Evolutionary conservation across 1,139 yeast species (phyloP).

Genomic region (Saccharomyces hybrid): DNA sequence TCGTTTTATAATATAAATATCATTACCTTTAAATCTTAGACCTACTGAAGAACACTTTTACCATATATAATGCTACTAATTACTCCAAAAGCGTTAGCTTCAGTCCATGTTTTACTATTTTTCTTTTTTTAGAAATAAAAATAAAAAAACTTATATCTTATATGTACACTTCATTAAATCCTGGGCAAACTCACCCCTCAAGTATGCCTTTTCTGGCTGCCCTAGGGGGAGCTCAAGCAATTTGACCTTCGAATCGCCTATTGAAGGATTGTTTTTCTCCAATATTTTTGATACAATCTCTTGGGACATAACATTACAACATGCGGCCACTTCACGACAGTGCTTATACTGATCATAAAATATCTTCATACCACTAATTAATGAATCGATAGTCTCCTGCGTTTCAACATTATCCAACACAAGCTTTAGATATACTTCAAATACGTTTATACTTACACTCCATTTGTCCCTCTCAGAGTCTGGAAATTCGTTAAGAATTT

Average conservation of each 20-base stretch:
- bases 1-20: background rate
- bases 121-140: background rate
- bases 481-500: conserved; percentile 43
- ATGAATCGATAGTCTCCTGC: conserved; percentile 27
- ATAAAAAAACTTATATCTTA: background rate
- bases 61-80: background rate
- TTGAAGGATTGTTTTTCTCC: background rate
- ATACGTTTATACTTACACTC: conserved; percentile 53
- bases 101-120: background rate
- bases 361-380: conserved; percentile 42
- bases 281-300: conserved; percentile 9
- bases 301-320: conserved; percentile 27
- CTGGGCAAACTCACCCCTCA: conserved; percentile 6
- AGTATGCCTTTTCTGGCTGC: conserved; percentile 19
- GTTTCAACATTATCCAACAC: conserved; percentile 17
- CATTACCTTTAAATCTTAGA: background rate
- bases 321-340: conserved; percentile 18
- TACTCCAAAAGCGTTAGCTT: background rate
- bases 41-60: background rate
- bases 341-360: conserved; percentile 17
- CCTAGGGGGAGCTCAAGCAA: conserved; percentile 21
- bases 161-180: background rate
- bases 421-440: conserved; percentile 37
- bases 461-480: conserved; percentile 44
- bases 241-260: conserved; percentile 6